Conservation (phyloP, 257 asterid species). For the Cinchona pubescens region DNA sequence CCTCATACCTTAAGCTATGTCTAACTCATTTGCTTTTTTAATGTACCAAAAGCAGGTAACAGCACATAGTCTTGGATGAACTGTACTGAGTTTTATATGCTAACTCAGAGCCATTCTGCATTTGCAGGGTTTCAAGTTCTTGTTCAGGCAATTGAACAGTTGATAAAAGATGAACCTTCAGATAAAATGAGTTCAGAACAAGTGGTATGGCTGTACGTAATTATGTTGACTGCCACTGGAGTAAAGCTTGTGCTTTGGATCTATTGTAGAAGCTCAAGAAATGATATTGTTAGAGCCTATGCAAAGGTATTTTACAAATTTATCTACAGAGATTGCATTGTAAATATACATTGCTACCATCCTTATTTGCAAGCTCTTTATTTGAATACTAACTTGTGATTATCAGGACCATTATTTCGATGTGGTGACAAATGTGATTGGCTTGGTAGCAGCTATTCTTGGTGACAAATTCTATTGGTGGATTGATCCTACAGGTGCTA, state of each 20-base stretch:
- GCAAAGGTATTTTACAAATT: too few relatives aligned
- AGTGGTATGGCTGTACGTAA: constrained; percentile 34
- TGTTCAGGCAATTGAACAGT: constrained; percentile 24
- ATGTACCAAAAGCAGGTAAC: too few relatives aligned
- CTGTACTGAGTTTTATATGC: too few relatives aligned
- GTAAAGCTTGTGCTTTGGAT: constrained; percentile 44
- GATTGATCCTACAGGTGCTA: constrained; percentile 88
- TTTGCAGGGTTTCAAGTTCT: constrained; percentile 17
- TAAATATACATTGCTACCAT: too few relatives aligned
- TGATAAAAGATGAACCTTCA: constrained; percentile 23
- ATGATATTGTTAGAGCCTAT: constrained; percentile 18
- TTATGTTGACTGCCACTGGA: constrained; percentile 41
- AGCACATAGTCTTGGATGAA: too few relatives aligned
- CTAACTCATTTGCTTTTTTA: too few relatives aligned
- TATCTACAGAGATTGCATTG: too few relatives aligned
- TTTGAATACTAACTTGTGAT: neutral
- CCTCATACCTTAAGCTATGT: too few relatives aligned
- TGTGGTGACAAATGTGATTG: constrained; percentile 79
- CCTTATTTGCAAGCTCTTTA: too few relatives aligned
- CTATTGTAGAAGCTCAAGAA: constrained; percentile 45
- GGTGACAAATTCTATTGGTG: constrained; percentile 80
- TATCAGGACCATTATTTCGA: constrained; percentile 87
- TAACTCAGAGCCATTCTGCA: too few relatives aligned
- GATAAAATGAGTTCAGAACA: constrained; percentile 22
- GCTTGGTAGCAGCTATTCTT: constrained; percentile 77